phyloP scores from a whole-genome alignment of 805 yeast species.

The Saccharomycopsis capsularis region DNA sequence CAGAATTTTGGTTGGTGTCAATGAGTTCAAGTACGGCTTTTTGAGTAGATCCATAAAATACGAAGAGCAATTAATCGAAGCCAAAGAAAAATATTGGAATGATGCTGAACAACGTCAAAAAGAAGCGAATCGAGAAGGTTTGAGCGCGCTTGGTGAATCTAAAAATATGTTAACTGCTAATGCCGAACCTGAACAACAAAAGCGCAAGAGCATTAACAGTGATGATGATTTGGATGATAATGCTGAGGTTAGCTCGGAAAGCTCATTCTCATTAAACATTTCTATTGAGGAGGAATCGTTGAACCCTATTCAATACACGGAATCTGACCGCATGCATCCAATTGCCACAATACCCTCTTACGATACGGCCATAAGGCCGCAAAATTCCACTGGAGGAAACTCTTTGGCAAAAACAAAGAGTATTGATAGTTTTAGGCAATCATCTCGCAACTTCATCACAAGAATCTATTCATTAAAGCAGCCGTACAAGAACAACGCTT shows the following conservation, averaged over 20 bases:
- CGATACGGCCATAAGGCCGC: not conserved
- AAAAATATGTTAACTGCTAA: not conserved
- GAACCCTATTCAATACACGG: not conserved
- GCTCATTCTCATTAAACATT: not conserved
- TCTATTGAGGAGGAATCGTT: not conserved
- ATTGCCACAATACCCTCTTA: not conserved
- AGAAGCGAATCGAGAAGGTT: too few relatives aligned
- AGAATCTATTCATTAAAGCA: not conserved
- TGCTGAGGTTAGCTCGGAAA: not conserved
- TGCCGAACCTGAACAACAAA: not conserved
- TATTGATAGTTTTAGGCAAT: constrained; percentile 8
- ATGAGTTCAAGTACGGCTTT: constrained; percentile 45
- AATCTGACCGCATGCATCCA: not conserved
- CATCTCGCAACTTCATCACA: not conserved
- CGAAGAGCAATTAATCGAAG: not conserved
- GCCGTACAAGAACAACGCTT: not conserved
- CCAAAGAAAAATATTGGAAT: constrained; percentile 1
- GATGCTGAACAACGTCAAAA: too few relatives aligned
- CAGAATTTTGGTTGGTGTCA: constrained; percentile 40
- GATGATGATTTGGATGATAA: not conserved
- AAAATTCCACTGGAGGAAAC: not conserved
- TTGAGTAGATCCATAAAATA: constrained; percentile 38
- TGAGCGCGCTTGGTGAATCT: not conserved
- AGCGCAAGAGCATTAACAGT: too few relatives aligned
- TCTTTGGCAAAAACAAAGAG: constrained; percentile 1